A percentile compares a stretch with the other conserved stretches of the same genome.
phyloP scores from a whole-genome alignment of 2,329 filamentous ascomycete genomes.

The Ophiocordyceps camponoti-leonardi region DNA sequence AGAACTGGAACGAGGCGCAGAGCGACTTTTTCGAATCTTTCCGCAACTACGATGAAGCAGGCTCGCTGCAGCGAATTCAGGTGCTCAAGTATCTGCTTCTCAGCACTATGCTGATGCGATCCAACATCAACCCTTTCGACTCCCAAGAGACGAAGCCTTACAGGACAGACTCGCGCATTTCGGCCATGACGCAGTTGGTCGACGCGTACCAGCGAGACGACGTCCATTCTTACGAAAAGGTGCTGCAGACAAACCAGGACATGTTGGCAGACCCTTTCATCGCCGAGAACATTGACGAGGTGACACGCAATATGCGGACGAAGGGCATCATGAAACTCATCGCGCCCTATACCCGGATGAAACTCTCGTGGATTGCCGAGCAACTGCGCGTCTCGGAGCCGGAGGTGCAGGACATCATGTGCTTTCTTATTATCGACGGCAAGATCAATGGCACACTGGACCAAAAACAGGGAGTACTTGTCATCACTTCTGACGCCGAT shows the following conservation, averaged over 20 bases:
- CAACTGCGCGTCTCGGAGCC: slow-evolving; percentile 70
- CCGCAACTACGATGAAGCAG: slow-evolving; percentile 96
- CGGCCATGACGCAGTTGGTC: slow-evolving; percentile 92
- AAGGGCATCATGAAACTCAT: slow-evolving; percentile 89
- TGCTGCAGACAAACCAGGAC: slow-evolving; percentile 74
- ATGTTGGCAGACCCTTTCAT: slow-evolving; percentile 88
- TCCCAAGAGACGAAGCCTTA: slow-evolving; percentile 98
- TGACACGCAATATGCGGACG: slow-evolving; percentile 94
- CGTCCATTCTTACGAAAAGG: slow-evolving; percentile 77
- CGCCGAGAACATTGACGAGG: slow-evolving; percentile 96
- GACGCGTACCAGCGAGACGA: slow-evolving; percentile 94
- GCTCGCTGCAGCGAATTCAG: slow-evolving; percentile 88
- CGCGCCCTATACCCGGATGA: slow-evolving; percentile 87
- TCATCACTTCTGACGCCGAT: slow-evolving; percentile 61
- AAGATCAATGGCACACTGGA: slow-evolving; percentile 80
- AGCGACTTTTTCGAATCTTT: slow-evolving; percentile 98
- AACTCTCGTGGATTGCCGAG: slow-evolving; percentile 69
- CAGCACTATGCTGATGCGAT: slow-evolving; percentile 96
- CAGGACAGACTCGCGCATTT: slow-evolving; percentile 85
- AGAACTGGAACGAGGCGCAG: slow-evolving; percentile 96
- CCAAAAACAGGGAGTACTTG: slow-evolving; percentile 68
- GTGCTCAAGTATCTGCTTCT: slow-evolving; percentile 94
- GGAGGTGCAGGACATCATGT: slow-evolving; percentile 91
- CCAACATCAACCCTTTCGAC: slow-evolving; percentile 96
- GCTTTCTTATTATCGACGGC: slow-evolving; percentile 81